A percentile compares a stretch with the other conserved stretches of the same genome.
phyloP scores from a whole-genome alignment of 768 basidiomycete genomes.

The Suillus subluteus region DNA sequence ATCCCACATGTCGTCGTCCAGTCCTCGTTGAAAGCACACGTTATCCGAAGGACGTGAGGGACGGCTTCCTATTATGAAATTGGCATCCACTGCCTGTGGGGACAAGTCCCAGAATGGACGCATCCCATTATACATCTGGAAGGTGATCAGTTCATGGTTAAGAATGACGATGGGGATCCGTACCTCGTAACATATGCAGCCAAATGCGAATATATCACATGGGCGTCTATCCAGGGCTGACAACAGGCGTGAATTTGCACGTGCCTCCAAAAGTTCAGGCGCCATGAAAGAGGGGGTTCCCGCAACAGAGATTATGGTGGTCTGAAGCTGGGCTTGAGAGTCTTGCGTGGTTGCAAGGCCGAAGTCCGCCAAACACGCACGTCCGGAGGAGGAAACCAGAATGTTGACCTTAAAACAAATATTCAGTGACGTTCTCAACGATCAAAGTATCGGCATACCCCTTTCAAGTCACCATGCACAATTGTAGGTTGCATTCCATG shows the following conservation, averaged over 20 bases:
- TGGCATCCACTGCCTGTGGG: constrained; percentile 22
- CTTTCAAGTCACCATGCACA: constrained; percentile 47
- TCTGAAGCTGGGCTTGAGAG: constrained; percentile 17
- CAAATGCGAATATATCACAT: constrained; percentile 40
- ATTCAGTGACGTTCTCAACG: not conserved
- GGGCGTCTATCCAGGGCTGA: constrained; percentile 28
- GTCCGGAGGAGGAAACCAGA: constrained; percentile 27
- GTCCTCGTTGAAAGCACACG: constrained; percentile 20
- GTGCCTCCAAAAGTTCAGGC: constrained; percentile 27
- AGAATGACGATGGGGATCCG: not conserved
- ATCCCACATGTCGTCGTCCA: constrained; percentile 36
- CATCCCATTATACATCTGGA: constrained; percentile 32
- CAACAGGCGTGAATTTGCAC: constrained; percentile 14
- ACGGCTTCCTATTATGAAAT: constrained; percentile 19
- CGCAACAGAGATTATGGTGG: constrained; percentile 18
- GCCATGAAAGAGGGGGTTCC: constrained; percentile 33
- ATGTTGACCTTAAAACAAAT: constrained; percentile 28
- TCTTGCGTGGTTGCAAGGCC: constrained; percentile 29
- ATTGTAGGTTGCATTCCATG: constrained; percentile 44
- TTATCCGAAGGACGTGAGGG: constrained; percentile 24
- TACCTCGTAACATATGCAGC: constrained; percentile 39
- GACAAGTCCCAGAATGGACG: constrained; percentile 28
- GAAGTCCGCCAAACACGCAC: constrained; percentile 38
- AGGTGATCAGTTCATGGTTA: not conserved
- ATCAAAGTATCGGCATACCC: constrained; percentile 32